Evolutionary conservation across 2,329 filamentous ascomycete species (phyloP).

Genomic region (Fusarium torulosum): DNA sequence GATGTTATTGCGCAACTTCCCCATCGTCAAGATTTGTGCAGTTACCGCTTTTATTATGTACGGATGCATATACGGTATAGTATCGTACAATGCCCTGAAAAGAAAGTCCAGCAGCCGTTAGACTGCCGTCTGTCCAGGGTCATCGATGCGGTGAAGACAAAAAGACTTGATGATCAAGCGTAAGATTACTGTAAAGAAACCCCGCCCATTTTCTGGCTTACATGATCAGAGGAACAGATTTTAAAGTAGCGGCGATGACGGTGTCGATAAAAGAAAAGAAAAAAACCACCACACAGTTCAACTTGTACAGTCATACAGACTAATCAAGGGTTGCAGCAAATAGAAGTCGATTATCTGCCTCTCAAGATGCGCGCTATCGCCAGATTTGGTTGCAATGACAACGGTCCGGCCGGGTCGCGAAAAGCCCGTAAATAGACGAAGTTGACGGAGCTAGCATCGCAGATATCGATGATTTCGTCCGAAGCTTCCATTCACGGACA

Average conservation of each 20-base stretch:
- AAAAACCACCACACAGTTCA: conserved; percentile 3
- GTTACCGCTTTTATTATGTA: conserved; percentile 17
- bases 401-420: conserved; percentile 25
- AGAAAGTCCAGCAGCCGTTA: conserved; percentile 25
- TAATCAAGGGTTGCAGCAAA: conserved; percentile 21
- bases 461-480: conserved; percentile 1
- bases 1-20: conserved; percentile 8
- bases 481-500: conserved; percentile 8
- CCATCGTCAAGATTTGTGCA: conserved; percentile 33
- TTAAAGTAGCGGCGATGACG: conserved; percentile 7
- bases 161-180: conserved; percentile 1
- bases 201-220: conserved; percentile 35
- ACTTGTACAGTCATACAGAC: conserved; percentile 10
- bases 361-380: conserved; percentile 21
- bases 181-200: conserved; percentile 2
- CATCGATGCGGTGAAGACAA: conserved; percentile 28
- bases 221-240: conserved; percentile 18
- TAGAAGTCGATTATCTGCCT: conserved; percentile 19
- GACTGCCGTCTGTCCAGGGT: conserved; percentile 28
- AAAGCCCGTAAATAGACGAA: conserved; percentile 26
- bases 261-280: conserved; percentile 16
- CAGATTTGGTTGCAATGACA: conserved; percentile 26
- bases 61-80: not conserved
- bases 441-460: conserved; percentile 21
- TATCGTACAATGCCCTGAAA: not conserved